A percentile compares a stretch with the other conserved stretches of the same genome.
Evolutionary conservation across 495 filamentous ascomycete species (phyloP).

Genomic region (Saxophila tyrrhenica): DNA sequence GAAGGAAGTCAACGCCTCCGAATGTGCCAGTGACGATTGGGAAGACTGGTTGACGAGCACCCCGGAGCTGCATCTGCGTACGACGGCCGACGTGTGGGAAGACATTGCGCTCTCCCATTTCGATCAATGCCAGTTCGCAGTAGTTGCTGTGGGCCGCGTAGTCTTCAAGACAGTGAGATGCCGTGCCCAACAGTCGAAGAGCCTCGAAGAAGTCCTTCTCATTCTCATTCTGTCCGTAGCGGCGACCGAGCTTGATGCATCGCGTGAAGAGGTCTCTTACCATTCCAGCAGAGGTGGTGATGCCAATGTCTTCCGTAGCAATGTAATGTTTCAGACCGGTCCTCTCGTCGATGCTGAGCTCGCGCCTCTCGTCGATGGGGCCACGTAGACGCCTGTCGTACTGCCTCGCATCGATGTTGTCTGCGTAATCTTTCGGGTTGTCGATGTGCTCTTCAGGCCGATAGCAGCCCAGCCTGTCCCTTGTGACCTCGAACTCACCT

Average conservation of each 20-base stretch:
- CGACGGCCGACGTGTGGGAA: slow-evolving; percentile 77
- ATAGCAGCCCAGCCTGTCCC: slow-evolving; percentile 78
- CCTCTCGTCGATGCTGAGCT: slow-evolving; percentile 60
- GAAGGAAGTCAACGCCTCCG: slow-evolving; percentile 76
- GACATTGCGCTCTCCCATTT: slow-evolving; percentile 63
- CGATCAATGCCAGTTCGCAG: slow-evolving; percentile 70
- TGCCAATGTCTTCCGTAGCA: slow-evolving; percentile 61
- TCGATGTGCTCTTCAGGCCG: slow-evolving; percentile 52
- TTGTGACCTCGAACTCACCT: slow-evolving; percentile 81
- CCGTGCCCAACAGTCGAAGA: slow-evolving; percentile 72
- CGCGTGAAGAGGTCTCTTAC: slow-evolving; percentile 60
- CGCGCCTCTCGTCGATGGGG: slow-evolving; percentile 64
- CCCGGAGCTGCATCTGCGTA: slow-evolving; percentile 54
- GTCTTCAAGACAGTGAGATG: slow-evolving; percentile 84
- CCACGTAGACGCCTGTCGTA: slow-evolving; percentile 71
- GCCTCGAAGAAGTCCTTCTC: slow-evolving; percentile 75
- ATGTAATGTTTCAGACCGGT: slow-evolving; percentile 82
- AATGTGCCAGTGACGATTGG: slow-evolving; percentile 74
- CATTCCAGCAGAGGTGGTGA: slow-evolving; percentile 64
- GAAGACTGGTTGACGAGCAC: slow-evolving; percentile 51
- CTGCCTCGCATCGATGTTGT: slow-evolving; percentile 72
- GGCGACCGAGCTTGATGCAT: slow-evolving; percentile 62
- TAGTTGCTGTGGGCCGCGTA: slow-evolving; percentile 91
- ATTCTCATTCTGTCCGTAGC: slow-evolving; percentile 47
- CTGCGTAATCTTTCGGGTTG: slow-evolving; percentile 70